These are phyloP conservation scores for Brassica hybrid DNA, from an alignment of 441 rosid genomes.

Conservation along the genomic window DNA sequence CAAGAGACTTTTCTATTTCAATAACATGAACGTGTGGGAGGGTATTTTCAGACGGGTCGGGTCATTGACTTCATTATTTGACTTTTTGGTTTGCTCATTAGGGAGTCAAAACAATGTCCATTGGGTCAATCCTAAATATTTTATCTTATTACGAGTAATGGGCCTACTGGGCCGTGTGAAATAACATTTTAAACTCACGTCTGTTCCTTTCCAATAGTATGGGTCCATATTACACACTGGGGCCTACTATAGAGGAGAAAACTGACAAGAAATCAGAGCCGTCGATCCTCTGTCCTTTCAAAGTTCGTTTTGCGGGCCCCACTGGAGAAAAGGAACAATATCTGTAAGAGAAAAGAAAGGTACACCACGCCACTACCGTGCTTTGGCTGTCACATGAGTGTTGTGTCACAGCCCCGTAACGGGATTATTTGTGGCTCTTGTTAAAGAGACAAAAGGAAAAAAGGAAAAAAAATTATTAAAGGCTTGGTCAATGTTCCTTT, in stretches of 20 bases:
- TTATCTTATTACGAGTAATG: background rate
- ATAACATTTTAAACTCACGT: background rate
- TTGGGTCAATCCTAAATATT: background rate
- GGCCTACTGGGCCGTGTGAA: constrained; percentile 11
- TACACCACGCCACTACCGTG: constrained; percentile 39
- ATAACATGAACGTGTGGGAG: too few relatives aligned
- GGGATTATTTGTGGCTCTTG: constrained; percentile 31
- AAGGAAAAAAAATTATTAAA: background rate
- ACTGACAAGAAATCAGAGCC: constrained; percentile 42
- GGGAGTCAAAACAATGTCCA: constrained; percentile 13
- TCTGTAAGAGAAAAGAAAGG: constrained; percentile 3
- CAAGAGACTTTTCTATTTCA: too few relatives aligned
- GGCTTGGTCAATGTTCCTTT: constrained; percentile 38
- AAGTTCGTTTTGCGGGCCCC: constrained; percentile 42
- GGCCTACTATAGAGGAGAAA: background rate
- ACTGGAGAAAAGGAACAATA: background rate
- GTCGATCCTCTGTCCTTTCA: constrained; percentile 36
- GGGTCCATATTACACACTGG: background rate
- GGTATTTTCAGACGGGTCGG: constrained; percentile 6
- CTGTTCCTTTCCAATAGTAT: background rate
- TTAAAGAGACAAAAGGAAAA: background rate
- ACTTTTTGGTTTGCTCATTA: constrained; percentile 9
- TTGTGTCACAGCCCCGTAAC: constrained; percentile 35
- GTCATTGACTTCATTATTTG: constrained; percentile 25
- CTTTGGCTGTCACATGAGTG: constrained; percentile 36